Base-by-base conservation (phyloP, 78 protist genomes). In the Emiliania huxleyi region DNA sequence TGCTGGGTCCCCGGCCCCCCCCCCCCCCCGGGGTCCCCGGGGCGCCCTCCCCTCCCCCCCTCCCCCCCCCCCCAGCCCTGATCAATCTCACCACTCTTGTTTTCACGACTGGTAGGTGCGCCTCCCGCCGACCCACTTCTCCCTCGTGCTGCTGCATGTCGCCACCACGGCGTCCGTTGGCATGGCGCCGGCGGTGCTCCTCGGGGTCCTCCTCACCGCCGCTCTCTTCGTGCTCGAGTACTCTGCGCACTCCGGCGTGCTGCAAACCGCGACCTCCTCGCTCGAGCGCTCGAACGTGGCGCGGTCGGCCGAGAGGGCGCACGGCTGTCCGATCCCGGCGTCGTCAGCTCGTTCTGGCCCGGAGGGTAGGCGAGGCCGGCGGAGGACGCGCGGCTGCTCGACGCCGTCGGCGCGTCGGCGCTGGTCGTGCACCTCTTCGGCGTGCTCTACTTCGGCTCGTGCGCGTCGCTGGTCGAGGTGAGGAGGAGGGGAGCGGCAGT, bases 161-260 rank as follows among this genome's bases (percentile, higher is more conserved):
- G 40, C 12, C 42, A 2, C n/a, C 42, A 69, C 79, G 29, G 79
- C 79, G 40, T 1, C 40, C 29, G 11, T 69, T 40, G 79, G 79
- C 40, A 69, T 69, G 79, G 25, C 12, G 25, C n/a, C 2, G 26
- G 79, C 79, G 38, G 79, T 69, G 29, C 18, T 26, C 25, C 79
- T 69, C 26, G 79, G 79, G 2, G 26, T 69, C 25, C 79, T 69
- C 79, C 12, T 69, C 79, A 69, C 79, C 79, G 40, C 79, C 42
- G 5, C 40, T 40, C 22, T 69, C 79, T 69, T 69, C 79, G 19
- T 69, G 38, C 38, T 69, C 42, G 42, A 69, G 79, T 69, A 69
- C 79, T 69, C 79, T 35, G 15, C 15, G 79, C 79, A 69, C 79
- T 69, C 79, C 38, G 79, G 79, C 79, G 79, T 69, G 79, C 79